Evolutionary conservation across 2,329 filamentous ascomycete genomes (phyloP).

Genomic region (Lizonia empirigonia): DNA sequence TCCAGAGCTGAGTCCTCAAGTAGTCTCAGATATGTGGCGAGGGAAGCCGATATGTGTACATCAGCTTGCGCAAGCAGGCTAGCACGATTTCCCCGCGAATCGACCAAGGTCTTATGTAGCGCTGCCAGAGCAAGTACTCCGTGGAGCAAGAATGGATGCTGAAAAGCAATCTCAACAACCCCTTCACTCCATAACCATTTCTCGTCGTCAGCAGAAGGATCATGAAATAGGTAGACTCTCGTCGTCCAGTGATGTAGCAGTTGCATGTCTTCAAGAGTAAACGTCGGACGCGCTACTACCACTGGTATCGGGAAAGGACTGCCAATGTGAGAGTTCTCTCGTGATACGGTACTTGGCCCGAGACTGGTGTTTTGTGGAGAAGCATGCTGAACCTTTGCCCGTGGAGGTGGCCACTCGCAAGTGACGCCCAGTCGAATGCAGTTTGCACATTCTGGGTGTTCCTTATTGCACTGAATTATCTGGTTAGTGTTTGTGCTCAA

Average conservation of each 20-base stretch:
- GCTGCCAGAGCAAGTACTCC: slow-evolving; percentile 39
- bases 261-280: slow-evolving; percentile 29
- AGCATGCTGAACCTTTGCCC: background rate
- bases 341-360: background rate
- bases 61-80: slow-evolving; percentile 35
- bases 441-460: slow-evolving; percentile 38
- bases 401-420: slow-evolving; percentile 34
- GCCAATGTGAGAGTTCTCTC: slow-evolving; percentile 16
- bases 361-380: background rate
- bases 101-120: slow-evolving; percentile 32
- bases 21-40: slow-evolving; percentile 31
- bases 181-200: slow-evolving; percentile 26
- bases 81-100: slow-evolving; percentile 23
- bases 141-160: slow-evolving; percentile 38
- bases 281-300: background rate
- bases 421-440: slow-evolving; percentile 37
- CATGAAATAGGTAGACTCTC: slow-evolving; percentile 25
- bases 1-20: slow-evolving; percentile 27
- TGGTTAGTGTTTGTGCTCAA: background rate
- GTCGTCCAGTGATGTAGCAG: slow-evolving; percentile 40
- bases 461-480: slow-evolving; percentile 36
- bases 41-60: slow-evolving; percentile 32
- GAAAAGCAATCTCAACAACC: slow-evolving; percentile 32
- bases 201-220: slow-evolving; percentile 17
- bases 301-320: slow-evolving; percentile 23